Evolutionary conservation across 164 flowering plant genomes (phyloP).

Genomic region (Vitis labrusca): DNA sequence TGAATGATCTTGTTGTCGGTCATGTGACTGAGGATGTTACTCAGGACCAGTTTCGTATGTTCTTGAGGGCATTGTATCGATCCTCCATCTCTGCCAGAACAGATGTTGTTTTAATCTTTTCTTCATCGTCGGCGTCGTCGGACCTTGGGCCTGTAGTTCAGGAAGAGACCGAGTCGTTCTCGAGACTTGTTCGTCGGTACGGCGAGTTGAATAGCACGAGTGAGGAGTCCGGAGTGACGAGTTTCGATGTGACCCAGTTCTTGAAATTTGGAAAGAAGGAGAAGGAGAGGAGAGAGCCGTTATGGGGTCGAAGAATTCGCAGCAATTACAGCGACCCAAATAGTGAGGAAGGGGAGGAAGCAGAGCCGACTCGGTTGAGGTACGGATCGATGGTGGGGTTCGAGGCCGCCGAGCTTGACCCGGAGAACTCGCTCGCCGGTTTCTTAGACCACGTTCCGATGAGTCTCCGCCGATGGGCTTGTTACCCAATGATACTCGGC

Average conservation of each 20-base stretch:
- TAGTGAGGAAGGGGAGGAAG: conserved; percentile 9
- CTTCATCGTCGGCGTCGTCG: conserved; percentile 20
- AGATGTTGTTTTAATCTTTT: conserved; percentile 56
- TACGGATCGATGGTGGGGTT: conserved; percentile 88
- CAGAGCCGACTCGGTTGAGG: conserved; percentile 42
- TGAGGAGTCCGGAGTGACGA: neutral
- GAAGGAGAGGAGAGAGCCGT: conserved; percentile 38
- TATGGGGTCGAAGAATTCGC: conserved; percentile 60
- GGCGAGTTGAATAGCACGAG: conserved; percentile 12
- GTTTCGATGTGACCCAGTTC: conserved; percentile 41
- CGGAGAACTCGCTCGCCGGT: conserved; percentile 78
- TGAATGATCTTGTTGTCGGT: conserved; percentile 70
- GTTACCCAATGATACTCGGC: conserved; percentile 86
- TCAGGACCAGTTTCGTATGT: conserved; percentile 42
- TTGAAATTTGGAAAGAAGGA: conserved; percentile 19
- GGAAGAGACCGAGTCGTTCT: conserved; percentile 62
- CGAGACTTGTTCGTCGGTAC: conserved; percentile 34
- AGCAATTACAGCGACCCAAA: conserved; percentile 18
- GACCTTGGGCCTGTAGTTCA: conserved; percentile 28
- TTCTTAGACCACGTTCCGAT: conserved; percentile 68
- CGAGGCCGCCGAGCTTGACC: conserved; percentile 70
- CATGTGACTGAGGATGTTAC: conserved; percentile 48
- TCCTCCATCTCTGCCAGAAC: conserved; percentile 54
- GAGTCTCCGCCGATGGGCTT: conserved; percentile 76
- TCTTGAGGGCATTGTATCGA: conserved; percentile 47